Percentiles rank a stretch among this genome's conserved stretches.
phyloP scores from a whole-genome alignment of 257 asterid species.

The Anisodus acutangulus region DNA sequence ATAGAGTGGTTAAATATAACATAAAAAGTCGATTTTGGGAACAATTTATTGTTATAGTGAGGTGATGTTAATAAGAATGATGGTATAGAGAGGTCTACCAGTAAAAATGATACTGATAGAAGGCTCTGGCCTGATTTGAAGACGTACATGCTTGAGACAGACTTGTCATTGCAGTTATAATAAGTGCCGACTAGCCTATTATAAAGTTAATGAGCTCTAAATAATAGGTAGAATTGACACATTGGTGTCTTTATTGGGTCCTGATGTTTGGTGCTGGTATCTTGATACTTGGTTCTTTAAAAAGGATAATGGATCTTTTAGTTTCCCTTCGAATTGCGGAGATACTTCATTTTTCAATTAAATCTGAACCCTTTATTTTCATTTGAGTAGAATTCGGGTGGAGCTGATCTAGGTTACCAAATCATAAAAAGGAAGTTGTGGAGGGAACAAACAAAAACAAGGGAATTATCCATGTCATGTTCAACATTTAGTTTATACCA shows the following conservation, averaged over 20 bases:
- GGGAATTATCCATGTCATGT: neutral
- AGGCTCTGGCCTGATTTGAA: neutral
- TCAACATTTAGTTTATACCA: neutral
- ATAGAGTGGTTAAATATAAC: too few species aligned
- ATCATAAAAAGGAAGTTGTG: neutral
- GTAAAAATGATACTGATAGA: neutral
- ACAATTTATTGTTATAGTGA: too few species aligned
- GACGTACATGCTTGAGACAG: neutral
- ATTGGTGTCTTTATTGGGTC: neutral
- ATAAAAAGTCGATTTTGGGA: too few species aligned
- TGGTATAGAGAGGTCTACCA: neutral
- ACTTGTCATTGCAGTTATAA: neutral
- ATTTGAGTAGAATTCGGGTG: neutral
- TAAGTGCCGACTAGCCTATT: neutral
- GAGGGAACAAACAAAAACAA: neutral
- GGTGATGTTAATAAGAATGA: too few species aligned
- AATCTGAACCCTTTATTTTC: neutral
- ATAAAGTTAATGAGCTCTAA: neutral
- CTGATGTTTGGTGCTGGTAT: constrained; percentile 15
- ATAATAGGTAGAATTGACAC: neutral
- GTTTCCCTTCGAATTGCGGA: neutral
- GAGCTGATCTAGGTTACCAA: neutral
- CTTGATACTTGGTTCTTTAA: neutral
- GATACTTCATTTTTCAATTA: neutral
- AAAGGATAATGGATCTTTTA: neutral